Base-by-base conservation (phyloP, 805 yeast species). In the Kregervanrija fluxuum region DNA sequence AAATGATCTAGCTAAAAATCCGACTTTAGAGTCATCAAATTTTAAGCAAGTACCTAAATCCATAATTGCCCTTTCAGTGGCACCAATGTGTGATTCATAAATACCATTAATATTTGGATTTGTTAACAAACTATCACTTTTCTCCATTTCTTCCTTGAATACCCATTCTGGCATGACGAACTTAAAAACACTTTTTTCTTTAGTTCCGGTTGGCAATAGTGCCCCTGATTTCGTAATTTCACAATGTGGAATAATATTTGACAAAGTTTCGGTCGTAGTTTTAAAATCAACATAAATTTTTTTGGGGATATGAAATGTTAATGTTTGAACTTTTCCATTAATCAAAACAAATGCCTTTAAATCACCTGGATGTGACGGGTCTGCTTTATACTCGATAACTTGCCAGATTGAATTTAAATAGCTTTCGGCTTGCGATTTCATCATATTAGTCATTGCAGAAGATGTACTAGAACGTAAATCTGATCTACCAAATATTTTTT, bases 371-470 rank as follows among this genome's bases (percentile, higher is more conserved):
- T 60, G 66, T 9, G 61, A 48, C 1, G 71, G 69, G 36, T 81
- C 80, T 9, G 63, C 54, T 48, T 75, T 75, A 55, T 86, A 80
- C 53, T 88, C 89, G 33, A 93, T 62, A 33, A 93, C 71, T 49
- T 89, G 88, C 99, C 99, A 93, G 31, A 80, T 75, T 0, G 86
- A 71, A 8, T 82, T 82, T 9, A 87, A 84, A 54, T 83, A 80
- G 35, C 72, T 75, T 57, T 84, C 95, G 0, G 95, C 95, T 54
- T 85, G 93, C 41, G 76, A 75, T 42, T 85, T 75, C 37, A 89
- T 69, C 70, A 89, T 73, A 15, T 75, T 75, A 8, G 89, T 84
- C 37, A 91, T 80, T 4, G 77, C 61, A 12, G 81, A 71, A 51
- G 86, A 69, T 46, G 71, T 76, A 2, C 80, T 67, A 1, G 71